Base-by-base conservation (phyloP, 2,329 filamentous ascomycete species). In the Fusarium gaditjirri region DNA sequence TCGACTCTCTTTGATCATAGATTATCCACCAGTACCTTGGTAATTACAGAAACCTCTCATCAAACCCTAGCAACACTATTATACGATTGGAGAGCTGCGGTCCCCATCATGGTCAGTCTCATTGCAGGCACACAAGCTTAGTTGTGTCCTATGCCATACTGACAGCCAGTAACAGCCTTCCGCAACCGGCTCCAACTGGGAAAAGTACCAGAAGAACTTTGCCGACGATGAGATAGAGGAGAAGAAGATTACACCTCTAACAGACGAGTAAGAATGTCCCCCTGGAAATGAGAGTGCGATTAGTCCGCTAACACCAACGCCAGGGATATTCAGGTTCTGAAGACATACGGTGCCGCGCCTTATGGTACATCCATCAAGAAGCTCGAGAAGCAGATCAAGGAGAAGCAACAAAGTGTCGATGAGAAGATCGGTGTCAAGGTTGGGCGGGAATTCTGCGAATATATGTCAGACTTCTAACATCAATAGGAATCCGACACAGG, bases 381-480 rank as follows among this genome's bases (percentile, higher is more conserved):
- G 86, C 92, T 99, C 71, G 96, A 99, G 85, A 97, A 98, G 84
- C 93, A 98, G 85, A 98, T 99, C 88, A 99, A 98, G 84, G 96
- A 99, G 83, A 97, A 97, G 84, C 96, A 99, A 84, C 93, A 94
- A 79, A 97, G 94, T 71, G 95, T 99, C 70, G 97, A 99, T 77
- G 96, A 99, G 86, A 99, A 99, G 90, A 98, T 99, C 77, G 96
- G 91, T 62, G 91, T 94, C 78, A 94, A 94, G 87, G 90, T 91
- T 65, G 36, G 74, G 86, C 49, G 59, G 41, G 23, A 33, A 52
- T 46, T 29, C 19, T 27, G 19, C 43, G 36, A 44, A 38, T 25
- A 17, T 10, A 42, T 27, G 16, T 53, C 39, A 31, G 31, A 49
- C 59, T 57, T 66, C 74, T 78, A 73, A 79, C 76, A 17, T 31